Evolutionary conservation across 2,329 filamentous ascomycete genomes (phyloP).

Genomic region (Diplodia sapinea): DNA sequence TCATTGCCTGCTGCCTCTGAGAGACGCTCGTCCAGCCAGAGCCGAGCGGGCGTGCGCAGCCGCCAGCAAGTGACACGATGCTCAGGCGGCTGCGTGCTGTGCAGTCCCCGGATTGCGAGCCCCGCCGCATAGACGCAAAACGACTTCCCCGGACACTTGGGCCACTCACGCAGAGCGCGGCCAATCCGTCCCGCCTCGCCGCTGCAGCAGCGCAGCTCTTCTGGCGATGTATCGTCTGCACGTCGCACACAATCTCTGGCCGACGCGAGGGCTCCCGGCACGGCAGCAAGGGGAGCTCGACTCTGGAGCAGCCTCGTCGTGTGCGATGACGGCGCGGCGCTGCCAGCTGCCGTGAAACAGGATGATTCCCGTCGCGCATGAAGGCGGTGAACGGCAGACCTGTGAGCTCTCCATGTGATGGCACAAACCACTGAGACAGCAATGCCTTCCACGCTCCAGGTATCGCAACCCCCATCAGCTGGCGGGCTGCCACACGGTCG

Average conservation of each 20-base stretch:
- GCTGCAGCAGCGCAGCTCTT: slow-evolving; percentile 7
- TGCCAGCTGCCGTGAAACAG: slow-evolving; percentile 26
- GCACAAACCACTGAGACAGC: slow-evolving; percentile 26
- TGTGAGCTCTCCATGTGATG: slow-evolving; percentile 26
- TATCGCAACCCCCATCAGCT: slow-evolving; percentile 26
- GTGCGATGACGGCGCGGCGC: slow-evolving; percentile 19
- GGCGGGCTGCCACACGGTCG: background rate
- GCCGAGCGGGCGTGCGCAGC: slow-evolving; percentile 2
- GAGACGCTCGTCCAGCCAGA: background rate
- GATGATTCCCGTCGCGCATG: slow-evolving; percentile 29
- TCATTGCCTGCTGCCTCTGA: background rate
- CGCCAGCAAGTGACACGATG: slow-evolving; percentile 19
- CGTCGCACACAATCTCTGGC: slow-evolving; percentile 15
- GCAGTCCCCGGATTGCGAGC: slow-evolving; percentile 24
- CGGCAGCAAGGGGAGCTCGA: slow-evolving; percentile 22
- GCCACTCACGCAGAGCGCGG: slow-evolving; percentile 14
- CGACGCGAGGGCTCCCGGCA: slow-evolving; percentile 5
- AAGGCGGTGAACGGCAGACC: slow-evolving; percentile 29
- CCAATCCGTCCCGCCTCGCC: slow-evolving; percentile 21
- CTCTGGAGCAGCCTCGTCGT: slow-evolving; percentile 6
- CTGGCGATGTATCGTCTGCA: slow-evolving; percentile 13
- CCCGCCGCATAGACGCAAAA: slow-evolving; percentile 26
- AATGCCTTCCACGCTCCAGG: slow-evolving; percentile 25
- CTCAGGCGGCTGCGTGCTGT: slow-evolving; percentile 18
- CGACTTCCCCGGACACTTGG: slow-evolving; percentile 25